Conservation (phyloP, 1,284 basidiomycete genomes). For the Pulveroboletus sp. region DNA sequence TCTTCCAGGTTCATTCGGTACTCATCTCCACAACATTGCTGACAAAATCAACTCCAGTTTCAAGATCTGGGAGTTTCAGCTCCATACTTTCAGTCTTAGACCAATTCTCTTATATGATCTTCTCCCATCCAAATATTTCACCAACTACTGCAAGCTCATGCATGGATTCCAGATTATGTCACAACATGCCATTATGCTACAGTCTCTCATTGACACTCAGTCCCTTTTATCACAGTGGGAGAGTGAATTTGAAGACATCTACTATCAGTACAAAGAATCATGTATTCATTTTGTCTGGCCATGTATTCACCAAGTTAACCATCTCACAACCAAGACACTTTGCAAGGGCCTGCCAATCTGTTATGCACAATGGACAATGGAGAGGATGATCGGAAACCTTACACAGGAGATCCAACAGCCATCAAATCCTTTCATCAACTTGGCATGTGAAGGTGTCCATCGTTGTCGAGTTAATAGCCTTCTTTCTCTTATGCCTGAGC, state of each 20-base stretch:
- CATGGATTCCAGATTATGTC: not conserved
- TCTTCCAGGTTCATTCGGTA: not conserved
- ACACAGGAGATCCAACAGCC: not conserved
- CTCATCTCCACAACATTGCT: conserved; percentile 34
- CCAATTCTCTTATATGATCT: not conserved
- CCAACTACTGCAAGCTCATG: not conserved
- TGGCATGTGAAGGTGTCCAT: not conserved
- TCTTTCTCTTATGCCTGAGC: not conserved
- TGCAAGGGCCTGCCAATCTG: not conserved
- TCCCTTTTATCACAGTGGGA: not conserved
- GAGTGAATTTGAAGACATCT: not conserved
- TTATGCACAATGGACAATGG: conserved; percentile 1
- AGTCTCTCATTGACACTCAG: not conserved
- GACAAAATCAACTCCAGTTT: conserved; percentile 35
- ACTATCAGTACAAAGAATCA: not conserved
- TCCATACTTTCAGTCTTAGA: conserved; percentile 8
- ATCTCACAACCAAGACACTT: not conserved
- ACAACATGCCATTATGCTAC: not conserved
- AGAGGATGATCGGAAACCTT: not conserved
- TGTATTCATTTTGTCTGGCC: not conserved
- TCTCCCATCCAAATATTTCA: not conserved
- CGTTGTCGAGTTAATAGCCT: not conserved
- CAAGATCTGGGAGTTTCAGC: not conserved
- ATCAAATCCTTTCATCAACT: not conserved
- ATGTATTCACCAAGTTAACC: not conserved